Base-by-base conservation (phyloP, 352 stramenopile genomes). In the Phytopythium litorale region DNA sequence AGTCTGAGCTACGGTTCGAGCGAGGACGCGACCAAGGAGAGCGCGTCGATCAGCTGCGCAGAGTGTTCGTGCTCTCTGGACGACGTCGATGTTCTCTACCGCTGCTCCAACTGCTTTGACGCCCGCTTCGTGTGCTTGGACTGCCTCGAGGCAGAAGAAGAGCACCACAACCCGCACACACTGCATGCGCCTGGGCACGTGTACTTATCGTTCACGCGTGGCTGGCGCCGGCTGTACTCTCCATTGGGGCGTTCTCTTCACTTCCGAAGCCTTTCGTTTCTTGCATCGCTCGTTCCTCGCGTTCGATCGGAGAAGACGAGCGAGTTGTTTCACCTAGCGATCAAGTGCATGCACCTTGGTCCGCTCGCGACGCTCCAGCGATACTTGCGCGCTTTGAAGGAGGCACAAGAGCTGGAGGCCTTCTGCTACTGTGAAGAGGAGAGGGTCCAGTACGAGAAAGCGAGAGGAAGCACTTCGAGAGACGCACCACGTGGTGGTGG, bases 381-480 rank as follows among this genome's bases (percentile, higher is more conserved):
- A 19, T 72, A 79, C 21, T 55, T 91, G 19, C 63, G 67, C 30
- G 72, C 75, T 35, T 63, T 76, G 18, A 84, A 82, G 43, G 81
- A 93, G 50, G 70, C 84, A 15, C 71, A 83, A 1, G 81, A 91
- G 46, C 58, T 91, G 13, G 72, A 78, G 63, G 69, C 78, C 16
- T 88, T 93, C 53, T 88, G 74, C 64, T 67, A 63, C 0, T 87
- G 74, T 59, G 79, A 91, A 62, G 79, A 91, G 45, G 70, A 87
- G 45, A 68, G 66, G 12, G 58, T 82, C 3, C 67, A 73, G 38
- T 59, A 65, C 30, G 76, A 88, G 58, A 48, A 48, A 21, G 7
- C n/a, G 16, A n/a, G 43, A 15, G n/a, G n/a, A 30, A 7, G 43
- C n/a, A 6, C 9, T 11, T 30, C 11, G 43, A 7, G 43, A 30